phyloP scores from a whole-genome alignment of 179 eudicot genomes.

The Spergularia azorica region DNA sequence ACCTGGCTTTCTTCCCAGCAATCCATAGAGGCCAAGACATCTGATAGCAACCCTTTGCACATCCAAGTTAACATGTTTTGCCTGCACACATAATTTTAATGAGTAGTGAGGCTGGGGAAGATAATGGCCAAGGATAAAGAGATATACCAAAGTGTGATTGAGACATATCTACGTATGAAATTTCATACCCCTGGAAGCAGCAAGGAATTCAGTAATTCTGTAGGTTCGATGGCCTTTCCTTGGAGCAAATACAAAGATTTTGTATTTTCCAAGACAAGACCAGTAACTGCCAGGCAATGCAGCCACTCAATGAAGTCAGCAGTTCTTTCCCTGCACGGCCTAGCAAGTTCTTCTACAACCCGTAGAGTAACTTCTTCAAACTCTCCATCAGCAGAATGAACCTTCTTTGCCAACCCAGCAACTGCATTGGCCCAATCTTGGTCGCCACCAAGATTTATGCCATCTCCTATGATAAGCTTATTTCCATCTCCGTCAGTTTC shows the following conservation, averaged over 20 bases:
- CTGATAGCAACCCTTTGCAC: conserved; percentile 88
- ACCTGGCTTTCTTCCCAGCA: conserved; percentile 71
- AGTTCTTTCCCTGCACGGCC: conserved; percentile 92
- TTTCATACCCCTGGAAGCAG: conserved; percentile 91
- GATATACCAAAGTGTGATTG: conserved; percentile 4
- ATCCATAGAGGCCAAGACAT: conserved; percentile 90
- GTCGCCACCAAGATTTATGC: conserved; percentile 87
- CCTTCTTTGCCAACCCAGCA: conserved; percentile 64
- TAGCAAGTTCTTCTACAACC: conserved; percentile 78
- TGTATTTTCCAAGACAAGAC: conserved; percentile 72
- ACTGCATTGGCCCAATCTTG: conserved; percentile 87
- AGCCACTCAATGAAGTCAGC: conserved; percentile 92
- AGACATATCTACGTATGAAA: conserved; percentile 9
- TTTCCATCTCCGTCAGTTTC: conserved; percentile 61
- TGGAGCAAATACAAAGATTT: conserved; percentile 63
- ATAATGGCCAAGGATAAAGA: conserved; percentile 1
- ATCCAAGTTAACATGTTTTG: conserved; percentile 77
- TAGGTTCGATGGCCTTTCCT: conserved; percentile 79
- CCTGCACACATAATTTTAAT: conserved; percentile 48
- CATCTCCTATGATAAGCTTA: conserved; percentile 88
- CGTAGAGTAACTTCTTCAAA: conserved; percentile 80
- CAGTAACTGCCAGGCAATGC: conserved; percentile 89
- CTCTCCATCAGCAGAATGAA: conserved; percentile 85
- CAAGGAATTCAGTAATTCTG: conserved; percentile 72
- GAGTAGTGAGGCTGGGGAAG: background rate